These are phyloP conservation scores for Globisporangium megalacanthum DNA, from an alignment of 352 stramenopile genomes.

Conservation along the genomic window DNA sequence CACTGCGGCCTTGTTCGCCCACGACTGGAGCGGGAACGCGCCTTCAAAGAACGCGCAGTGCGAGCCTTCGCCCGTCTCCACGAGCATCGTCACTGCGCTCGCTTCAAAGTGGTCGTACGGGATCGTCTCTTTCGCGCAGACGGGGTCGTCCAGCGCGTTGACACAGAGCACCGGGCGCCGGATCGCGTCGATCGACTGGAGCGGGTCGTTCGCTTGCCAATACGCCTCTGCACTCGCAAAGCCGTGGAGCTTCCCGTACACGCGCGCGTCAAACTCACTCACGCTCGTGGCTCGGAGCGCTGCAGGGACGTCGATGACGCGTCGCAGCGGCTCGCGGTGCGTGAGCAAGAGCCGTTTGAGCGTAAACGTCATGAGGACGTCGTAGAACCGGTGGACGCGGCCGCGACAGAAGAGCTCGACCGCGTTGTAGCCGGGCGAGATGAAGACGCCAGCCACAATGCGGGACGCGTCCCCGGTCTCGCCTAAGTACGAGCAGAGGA, in stretches of 20 bases:
- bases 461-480: conserved; percentile 47
- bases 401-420: conserved; percentile 67
- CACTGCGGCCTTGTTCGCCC: conserved; percentile 52
- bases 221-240: conserved; percentile 60
- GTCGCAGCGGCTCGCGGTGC: conserved; percentile 34
- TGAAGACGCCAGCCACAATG: conserved; percentile 51
- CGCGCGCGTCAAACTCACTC: conserved; percentile 64
- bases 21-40: conserved; percentile 52
- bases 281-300: conserved; percentile 51
- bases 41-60: conserved; percentile 80
- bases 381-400: conserved; percentile 62
- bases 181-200: conserved; percentile 53
- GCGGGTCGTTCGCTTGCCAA: conserved; percentile 73
- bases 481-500: conserved; percentile 71
- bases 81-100: conserved; percentile 49
- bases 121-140: conserved; percentile 74
- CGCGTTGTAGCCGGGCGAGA: conserved; percentile 75
- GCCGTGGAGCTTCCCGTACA: conserved; percentile 81
- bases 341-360: conserved; percentile 62
- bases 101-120: conserved; percentile 45
- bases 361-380: conserved; percentile 74
- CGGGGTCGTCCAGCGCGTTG: conserved; percentile 72
- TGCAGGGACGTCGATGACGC: conserved; percentile 39
- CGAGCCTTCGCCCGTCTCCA: conserved; percentile 49
- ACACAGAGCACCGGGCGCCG: conserved; percentile 58